Base-by-base conservation (phyloP, 208 protist genomes). In the Leishmania braziliensis region DNA sequence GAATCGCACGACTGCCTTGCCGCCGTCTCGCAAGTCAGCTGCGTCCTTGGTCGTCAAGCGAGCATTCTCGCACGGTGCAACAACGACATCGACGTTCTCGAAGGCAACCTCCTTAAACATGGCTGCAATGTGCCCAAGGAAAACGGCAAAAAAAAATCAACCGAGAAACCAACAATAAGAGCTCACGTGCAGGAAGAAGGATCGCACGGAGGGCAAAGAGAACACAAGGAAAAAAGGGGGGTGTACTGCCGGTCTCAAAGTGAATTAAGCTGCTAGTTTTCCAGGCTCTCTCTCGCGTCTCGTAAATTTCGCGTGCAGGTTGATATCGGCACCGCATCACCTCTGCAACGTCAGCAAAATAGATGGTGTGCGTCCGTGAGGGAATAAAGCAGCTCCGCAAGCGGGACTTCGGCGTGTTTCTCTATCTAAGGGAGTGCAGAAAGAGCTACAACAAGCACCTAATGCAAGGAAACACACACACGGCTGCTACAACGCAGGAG, bases 81-180 rank as follows among this genome's bases (percentile, higher is more conserved):
- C 5, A 10, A 29, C 51, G 23, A 36, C 78, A 5, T 73, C 76
- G 3, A 53, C 83, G 6, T 88, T 79, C 4, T 91, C 89, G 73
- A 95, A 95, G 10, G 54, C 68, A 33, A 86, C 80, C 68, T 95
- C 89, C 14, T 72, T 70, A 81, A 95, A 95, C 91, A 93, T 79
- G 26, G 48, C 23, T 68, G 62, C 62, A 20, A 29, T 18, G 14
- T 29, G 62, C 62, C 2, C 1, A 23, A 39, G n/a, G 29, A 26
- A 43, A 3, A 36, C 1, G 51, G 5, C 16, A 77, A 20, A 5
- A 62, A 36, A 23, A 65, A 33, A 50, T 46, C 43, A 46, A 46
- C 2, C 43, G 43, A 77, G 33, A n/a, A 51, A 53, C 18, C 4
- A 26, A 68, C 2, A 0, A 29, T 9, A 18, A 33, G 43, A n/a